Conservation (phyloP, 164 flowering plant species). For the Annona cherimola region DNA sequence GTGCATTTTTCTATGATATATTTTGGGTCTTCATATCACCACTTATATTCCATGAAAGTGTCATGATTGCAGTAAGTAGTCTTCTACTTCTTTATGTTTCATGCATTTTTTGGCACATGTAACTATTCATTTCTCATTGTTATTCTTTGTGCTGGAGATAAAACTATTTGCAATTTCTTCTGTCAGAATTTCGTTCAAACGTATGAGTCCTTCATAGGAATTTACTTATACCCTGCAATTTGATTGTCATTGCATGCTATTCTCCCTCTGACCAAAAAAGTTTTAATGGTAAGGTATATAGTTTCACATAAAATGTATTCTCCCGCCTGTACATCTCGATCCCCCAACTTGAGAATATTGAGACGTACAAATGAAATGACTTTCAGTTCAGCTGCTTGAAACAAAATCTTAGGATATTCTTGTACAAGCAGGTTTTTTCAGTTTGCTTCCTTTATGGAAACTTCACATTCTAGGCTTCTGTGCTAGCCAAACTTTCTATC, state of each 20-base stretch:
- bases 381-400: too few species aligned
- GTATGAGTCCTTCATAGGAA: background rate
- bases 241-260: background rate
- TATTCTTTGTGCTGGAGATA: background rate
- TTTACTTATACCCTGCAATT: background rate
- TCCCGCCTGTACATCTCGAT: too few species aligned
- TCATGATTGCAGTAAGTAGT: slow-evolving; percentile 44
- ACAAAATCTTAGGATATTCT: too few species aligned
- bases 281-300: background rate
- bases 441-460: too few species aligned
- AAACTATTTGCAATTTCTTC: background rate
- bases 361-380: too few species aligned
- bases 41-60: slow-evolving; percentile 72
- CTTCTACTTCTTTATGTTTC: background rate
- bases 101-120: background rate
- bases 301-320: background rate
- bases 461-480: too few species aligned
- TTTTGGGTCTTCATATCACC: slow-evolving; percentile 97
- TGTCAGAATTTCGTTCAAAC: background rate
- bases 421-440: too few species aligned
- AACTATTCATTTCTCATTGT: background rate
- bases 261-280: background rate
- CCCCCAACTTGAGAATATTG: too few species aligned
- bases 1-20: slow-evolving; percentile 92
- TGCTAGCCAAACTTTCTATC: too few species aligned